These are phyloP conservation scores for Phialophora macrospora DNA, from an alignment of 2,329 filamentous ascomycete genomes.

Conservation along the genomic window DNA sequence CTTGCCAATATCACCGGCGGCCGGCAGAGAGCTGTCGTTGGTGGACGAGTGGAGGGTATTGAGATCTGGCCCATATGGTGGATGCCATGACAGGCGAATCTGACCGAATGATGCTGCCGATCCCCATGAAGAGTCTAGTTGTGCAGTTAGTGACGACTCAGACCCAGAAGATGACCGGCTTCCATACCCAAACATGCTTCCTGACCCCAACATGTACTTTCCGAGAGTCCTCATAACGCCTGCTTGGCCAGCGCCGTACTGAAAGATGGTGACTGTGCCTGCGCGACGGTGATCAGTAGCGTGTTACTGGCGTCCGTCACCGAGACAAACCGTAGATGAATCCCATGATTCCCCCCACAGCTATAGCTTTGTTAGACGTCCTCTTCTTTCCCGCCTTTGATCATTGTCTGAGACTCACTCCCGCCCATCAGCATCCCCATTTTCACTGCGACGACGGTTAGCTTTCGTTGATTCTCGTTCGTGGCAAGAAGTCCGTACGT, in stretches of 20 bases:
- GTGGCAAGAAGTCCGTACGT: slow-evolving; percentile 54
- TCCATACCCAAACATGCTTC: slow-evolving; percentile 87
- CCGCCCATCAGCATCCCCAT: slow-evolving; percentile 99
- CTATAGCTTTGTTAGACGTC: slow-evolving; percentile 55
- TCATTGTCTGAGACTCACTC: slow-evolving; percentile 67
- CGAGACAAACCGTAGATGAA: slow-evolving; percentile 83
- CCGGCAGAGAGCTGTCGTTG: slow-evolving; percentile 44
- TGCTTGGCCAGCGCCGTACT: slow-evolving; percentile 90
- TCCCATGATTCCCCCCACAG: slow-evolving; percentile 93
- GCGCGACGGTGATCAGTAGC: slow-evolving; percentile 31
- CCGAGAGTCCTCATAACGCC: slow-evolving; percentile 92
- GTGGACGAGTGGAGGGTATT: slow-evolving; percentile 74
- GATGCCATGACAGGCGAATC: slow-evolving; percentile 78
- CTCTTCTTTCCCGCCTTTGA: neutral
- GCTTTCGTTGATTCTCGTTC: slow-evolving; percentile 23
- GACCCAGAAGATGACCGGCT: neutral
- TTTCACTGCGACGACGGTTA: slow-evolving; percentile 69
- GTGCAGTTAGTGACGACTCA: slow-evolving; percentile 3
- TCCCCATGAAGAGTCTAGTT: slow-evolving; percentile 90
- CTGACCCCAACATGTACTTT: slow-evolving; percentile 95
- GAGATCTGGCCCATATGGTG: slow-evolving; percentile 75
- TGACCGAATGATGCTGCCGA: slow-evolving; percentile 93
- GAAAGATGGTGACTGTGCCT: slow-evolving; percentile 93
- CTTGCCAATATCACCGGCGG: slow-evolving; percentile 1
- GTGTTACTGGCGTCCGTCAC: neutral